These are phyloP conservation scores for Cladosporium sphaerospermum DNA, from an alignment of 2,329 filamentous ascomycete genomes.

Conservation along the genomic window DNA sequence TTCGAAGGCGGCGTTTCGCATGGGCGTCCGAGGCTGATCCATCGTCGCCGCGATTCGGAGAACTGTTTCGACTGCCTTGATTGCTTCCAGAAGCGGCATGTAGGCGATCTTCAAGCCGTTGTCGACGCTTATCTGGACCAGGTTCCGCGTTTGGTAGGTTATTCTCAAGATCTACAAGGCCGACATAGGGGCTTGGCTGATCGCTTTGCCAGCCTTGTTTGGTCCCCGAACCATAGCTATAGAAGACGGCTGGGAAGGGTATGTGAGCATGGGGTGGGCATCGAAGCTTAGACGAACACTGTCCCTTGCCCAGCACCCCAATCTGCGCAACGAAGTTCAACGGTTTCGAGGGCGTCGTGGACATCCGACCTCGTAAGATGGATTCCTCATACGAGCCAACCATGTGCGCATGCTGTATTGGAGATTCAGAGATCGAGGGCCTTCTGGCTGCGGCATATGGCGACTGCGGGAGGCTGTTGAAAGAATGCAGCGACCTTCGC, in stretches of 20 bases:
- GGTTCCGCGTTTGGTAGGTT: constrained; percentile 46
- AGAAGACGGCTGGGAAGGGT: constrained; percentile 91
- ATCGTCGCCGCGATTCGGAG: constrained; percentile 19
- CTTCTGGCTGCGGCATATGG: constrained; percentile 50
- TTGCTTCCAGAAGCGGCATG: constrained; percentile 18
- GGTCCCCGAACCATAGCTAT: constrained; percentile 72
- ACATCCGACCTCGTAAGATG: constrained; percentile 92
- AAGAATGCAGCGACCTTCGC: constrained; percentile 49
- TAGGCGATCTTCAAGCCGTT: constrained; percentile 23
- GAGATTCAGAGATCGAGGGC: constrained; percentile 72
- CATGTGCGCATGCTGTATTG: constrained; percentile 86
- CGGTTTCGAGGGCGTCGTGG: constrained; percentile 86
- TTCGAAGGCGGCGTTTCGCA: constrained; percentile 20
- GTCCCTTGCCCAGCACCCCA: constrained; percentile 80
- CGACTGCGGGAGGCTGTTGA: constrained; percentile 40
- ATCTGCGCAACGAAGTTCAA: constrained; percentile 93
- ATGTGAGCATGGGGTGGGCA: constrained; percentile 88
- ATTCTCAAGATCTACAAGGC: constrained; percentile 84
- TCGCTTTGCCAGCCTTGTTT: constrained; percentile 56
- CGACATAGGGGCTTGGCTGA: constrained; percentile 92
- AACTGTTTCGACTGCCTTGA: constrained; percentile 26
- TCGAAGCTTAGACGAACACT: constrained; percentile 76
- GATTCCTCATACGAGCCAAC: constrained; percentile 98
- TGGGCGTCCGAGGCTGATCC: constrained; percentile 21
- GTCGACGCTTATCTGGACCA: constrained; percentile 27